These are phyloP conservation scores for Chrysosporium queenslandicum DNA, from an alignment of 2,329 filamentous ascomycete species.

Conservation along the genomic window DNA sequence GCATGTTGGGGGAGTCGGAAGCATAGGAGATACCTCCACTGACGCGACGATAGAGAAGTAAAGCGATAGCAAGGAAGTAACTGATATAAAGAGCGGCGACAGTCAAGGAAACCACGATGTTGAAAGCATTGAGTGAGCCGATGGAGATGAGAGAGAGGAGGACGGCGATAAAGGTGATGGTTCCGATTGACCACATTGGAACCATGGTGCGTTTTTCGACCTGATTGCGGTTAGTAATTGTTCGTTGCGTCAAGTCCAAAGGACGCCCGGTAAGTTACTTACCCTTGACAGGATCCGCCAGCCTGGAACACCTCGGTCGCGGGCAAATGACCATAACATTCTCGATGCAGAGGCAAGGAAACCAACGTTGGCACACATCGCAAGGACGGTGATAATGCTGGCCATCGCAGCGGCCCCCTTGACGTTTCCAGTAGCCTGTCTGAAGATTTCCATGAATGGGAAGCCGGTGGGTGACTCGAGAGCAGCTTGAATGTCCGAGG, in stretches of 20 bases:
- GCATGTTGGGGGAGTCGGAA: conserved; percentile 17
- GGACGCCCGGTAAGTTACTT: conserved; percentile 10
- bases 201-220: conserved; percentile 33
- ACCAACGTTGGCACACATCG: conserved; percentile 28
- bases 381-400: conserved; percentile 35
- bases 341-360: conserved; percentile 31
- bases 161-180: conserved; percentile 27
- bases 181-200: conserved; percentile 33
- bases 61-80: conserved; percentile 42
- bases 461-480: conserved; percentile 37
- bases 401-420: conserved; percentile 40
- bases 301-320: conserved; percentile 36
- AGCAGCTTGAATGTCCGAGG: conserved; percentile 33
- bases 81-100: conserved; percentile 43
- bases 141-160: conserved; percentile 42
- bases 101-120: conserved; percentile 45
- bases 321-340: conserved; percentile 37
- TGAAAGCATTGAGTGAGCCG: conserved; percentile 44
- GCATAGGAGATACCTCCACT: conserved; percentile 19
- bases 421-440: conserved; percentile 34
- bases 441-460: conserved; percentile 44
- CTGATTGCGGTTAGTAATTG: conserved; percentile 15
- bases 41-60: conserved; percentile 36
- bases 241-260: neutral
- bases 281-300: conserved; percentile 25